phyloP scores from a whole-genome alignment of 1,284 basidiomycete species.

The Entoloma clypeatum region DNA sequence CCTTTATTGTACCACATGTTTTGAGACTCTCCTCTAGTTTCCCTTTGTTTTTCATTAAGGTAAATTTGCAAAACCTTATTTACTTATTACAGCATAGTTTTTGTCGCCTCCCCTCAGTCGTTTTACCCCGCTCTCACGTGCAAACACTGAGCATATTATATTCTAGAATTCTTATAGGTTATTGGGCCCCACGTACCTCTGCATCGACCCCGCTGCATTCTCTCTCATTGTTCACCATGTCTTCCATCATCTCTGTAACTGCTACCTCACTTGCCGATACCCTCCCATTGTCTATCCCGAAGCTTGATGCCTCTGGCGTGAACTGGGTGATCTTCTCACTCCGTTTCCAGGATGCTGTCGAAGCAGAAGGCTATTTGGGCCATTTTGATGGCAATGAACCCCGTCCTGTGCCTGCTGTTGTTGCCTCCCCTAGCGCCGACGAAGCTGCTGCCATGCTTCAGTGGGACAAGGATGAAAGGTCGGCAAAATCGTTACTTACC shows the following conservation, averaged over 20 bases:
- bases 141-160: conserved; percentile 26
- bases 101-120: too few species aligned
- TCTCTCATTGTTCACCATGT: conserved; percentile 9
- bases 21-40: too few species aligned
- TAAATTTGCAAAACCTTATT: too few species aligned
- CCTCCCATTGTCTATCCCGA: conserved; percentile 26
- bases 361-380: conserved; percentile 29
- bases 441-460: conserved; percentile 7
- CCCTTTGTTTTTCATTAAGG: too few species aligned
- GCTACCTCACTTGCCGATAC: conserved; percentile 21
- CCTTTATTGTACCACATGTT: too few species aligned
- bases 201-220: too few species aligned
- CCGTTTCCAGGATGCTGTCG: conserved; percentile 25
- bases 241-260: too few species aligned
- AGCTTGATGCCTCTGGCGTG: conserved; percentile 25
- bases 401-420: conserved; percentile 11
- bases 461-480: conserved; percentile 26
- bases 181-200: conserved; percentile 21
- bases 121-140: too few species aligned
- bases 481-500: conserved; percentile 25
- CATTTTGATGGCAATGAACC: conserved; percentile 23
- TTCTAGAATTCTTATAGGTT: conserved; percentile 22
- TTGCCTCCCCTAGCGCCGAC: conserved; percentile 2
- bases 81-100: too few species aligned
- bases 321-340: conserved; percentile 34